Evolutionary conservation across 768 basidiomycete genomes (phyloP).

Genomic region (Xerocomellus chrysenteron): DNA sequence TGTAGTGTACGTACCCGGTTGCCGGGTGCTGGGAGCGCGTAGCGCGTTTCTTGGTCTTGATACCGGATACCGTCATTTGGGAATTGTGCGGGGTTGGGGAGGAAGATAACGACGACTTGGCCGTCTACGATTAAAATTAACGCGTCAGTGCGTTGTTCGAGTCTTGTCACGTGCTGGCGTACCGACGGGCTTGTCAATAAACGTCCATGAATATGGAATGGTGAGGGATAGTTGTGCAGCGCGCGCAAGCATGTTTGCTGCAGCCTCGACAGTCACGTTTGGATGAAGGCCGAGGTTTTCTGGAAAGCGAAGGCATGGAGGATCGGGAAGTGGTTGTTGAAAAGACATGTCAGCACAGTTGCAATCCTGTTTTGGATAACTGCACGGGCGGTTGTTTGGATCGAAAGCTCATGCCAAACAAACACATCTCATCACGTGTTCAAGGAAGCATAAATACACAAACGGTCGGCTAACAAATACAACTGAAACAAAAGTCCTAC

Average conservation of each 20-base stretch:
- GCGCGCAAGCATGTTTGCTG: conserved; percentile 58
- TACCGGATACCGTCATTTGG: conserved; percentile 78
- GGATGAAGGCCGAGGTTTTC: conserved; percentile 59
- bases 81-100: conserved; percentile 57
- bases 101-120: conserved; percentile 62
- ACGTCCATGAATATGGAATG: conserved; percentile 69
- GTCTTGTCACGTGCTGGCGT: conserved; percentile 16
- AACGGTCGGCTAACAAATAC: not conserved
- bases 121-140: conserved; percentile 47
- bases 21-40: conserved; percentile 45
- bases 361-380: conserved; percentile 15
- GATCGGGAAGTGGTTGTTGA: conserved; percentile 54
- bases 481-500: not conserved
- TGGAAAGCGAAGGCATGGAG: conserved; percentile 69
- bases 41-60: conserved; percentile 69
- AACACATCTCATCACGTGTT: conserved; percentile 9
- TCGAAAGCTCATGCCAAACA: conserved; percentile 30
- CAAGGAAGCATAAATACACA: too few species aligned
- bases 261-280: conserved; percentile 54
- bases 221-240: conserved; percentile 56
- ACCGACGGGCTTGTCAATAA: conserved; percentile 78
- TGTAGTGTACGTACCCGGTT: conserved; percentile 48
- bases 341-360: conserved; percentile 25
- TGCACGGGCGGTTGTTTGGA: conserved; percentile 29
- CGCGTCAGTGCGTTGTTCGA: not conserved